Evolutionary conservation across 73 alveolate genomes (phyloP), one percentile per base, ranked within the genome.

Genomic region (Paramecium caudatum): DNA sequence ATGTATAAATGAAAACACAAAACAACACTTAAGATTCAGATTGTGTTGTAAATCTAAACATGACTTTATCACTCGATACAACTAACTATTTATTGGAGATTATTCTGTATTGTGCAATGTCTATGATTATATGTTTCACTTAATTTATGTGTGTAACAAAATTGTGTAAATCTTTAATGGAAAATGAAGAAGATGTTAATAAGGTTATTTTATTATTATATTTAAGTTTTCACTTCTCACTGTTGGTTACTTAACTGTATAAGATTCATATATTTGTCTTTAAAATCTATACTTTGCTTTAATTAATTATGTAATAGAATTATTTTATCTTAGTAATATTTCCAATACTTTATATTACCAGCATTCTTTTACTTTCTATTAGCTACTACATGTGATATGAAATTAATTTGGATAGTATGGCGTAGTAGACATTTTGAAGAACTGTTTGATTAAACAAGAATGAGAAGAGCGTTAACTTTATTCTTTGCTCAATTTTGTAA

Each of bases 381-480:
- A 34, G 88, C 88, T 19, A 74, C 88, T 21, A 74, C 88, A 0
- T 74, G 88, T 43, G 88, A 74, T 23, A 74, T 74, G 88, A 74
- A 74, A 16, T 21, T 74, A 6, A 74, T 74, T 2, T 74, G 88
- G 88, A 74, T 74, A 8, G 69, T 74, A 17, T 74, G 69, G 69
- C 17, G 88, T 21, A 12, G 27, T 16, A 45, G 88, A 43, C 88
- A 74, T 21, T 41, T 74, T 7, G 65, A 37, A n/a, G 88, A 74
- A 36, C 17, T 41, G 19, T 37, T 74, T 45, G 88, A 74, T 39
- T 27, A 41, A 17, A 8, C 36, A 74, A 27, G 47, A 45, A 74
- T 74, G 88, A 74, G 88, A 45, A 74, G 30, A 12, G 88, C 88
- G 3, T 41, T 74, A 1, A 74, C 88, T 5, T 27, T 34, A 45